Base-by-base conservation (phyloP, 169 alveolate species). In the Cyclospora cayetanensis region DNA sequence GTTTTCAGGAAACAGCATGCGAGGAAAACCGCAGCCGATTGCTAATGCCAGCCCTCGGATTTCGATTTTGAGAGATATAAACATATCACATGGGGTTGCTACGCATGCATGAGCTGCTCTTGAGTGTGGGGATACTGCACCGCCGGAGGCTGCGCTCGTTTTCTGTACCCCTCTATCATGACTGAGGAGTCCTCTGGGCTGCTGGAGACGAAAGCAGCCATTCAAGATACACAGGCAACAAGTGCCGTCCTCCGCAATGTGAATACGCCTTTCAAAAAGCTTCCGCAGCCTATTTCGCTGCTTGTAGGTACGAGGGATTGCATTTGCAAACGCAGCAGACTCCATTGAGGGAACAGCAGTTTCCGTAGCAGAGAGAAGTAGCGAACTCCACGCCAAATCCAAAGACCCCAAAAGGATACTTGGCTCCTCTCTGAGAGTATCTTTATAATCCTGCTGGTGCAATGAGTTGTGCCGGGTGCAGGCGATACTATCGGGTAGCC, bases 131-230 rank as follows among this genome's bases (percentile, higher is more conserved):
- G 46, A 42, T 68, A 46, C 80, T 29, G 80, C 80, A 37, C 41
- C 65, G 41, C 39, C 84, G 27, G 60, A 15, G 2, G 53, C 63
- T 1, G 35, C 5, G 31, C 41, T 15, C 31, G 4, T 35, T 35
- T 31, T 41, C 82, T 41, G 60, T n/a, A 60, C 20, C 37, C 35
- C 63, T 27, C 52, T 53, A 37, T 22, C 52, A 39, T 72, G 84
- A 1, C 50, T 72, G 18, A 72, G 60, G 29, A 72, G 84, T 39
- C 84, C 84, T 29, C 29, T 34, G 63, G 84, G 84, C 84, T 72
- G 84, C 37, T 39, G 84, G 39, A 72, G 34, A 1, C 63, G 84
- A 22, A 72, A 72, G 84, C 84, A 72, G 37, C 84, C 84, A 60
- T 72, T 72, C 20, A 72, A 29, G 52, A 72, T 27, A 60, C 84